Evolutionary conservation across 441 rosid genomes (phyloP), one percentile per base, ranked within the genome.

Genomic region (Viola pubescens): DNA sequence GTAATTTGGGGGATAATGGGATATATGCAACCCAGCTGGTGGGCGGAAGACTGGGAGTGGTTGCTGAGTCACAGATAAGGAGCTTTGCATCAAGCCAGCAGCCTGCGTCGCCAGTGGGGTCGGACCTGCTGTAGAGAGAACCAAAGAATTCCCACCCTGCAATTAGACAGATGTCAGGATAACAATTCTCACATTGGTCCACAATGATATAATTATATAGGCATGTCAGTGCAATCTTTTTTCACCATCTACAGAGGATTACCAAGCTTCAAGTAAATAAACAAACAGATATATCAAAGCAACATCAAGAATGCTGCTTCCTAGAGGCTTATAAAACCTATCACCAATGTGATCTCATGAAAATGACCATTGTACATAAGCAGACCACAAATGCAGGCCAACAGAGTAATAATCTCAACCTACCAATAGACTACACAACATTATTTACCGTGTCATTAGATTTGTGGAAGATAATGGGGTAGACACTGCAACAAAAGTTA

Each of bases 1-100:
- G 75, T 79, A 92, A 57, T 87, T 91, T 65, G 94, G 91, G 53
- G 94, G 90, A 74, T 77, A 92, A 74, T 82, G 98, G 37, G 98
- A 72, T 65, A 87, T 62, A 51, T 89, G 98, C 77, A 91, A 71
- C 65, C 92, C 92, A 39, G 92, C 64, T 34, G 97, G 89, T 11
- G 97, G 83, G 8, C 95, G 85, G 70, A 82, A 85, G 34, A 85
- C 86, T 43, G 91, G 88, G 41, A 85, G 77, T 70, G 89, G 89
- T 69, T 87, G 97, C 71, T 92, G 98, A 56, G 87, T 77, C 65
- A 73, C 78, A 64, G 96, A 66, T 38, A 91, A 68, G 61, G 98
- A 87, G 75, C 83, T 88, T 70, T 89, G 98, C 91, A 84, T 74
- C 54, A 77, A 71, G 58, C 91, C 97, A 66, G 87, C 71, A 44